A percentile compares a stretch with the other conserved stretches of the same genome.
phyloP scores from a whole-genome alignment of 768 basidiomycete genomes.

The Trametes cubensis region DNA sequence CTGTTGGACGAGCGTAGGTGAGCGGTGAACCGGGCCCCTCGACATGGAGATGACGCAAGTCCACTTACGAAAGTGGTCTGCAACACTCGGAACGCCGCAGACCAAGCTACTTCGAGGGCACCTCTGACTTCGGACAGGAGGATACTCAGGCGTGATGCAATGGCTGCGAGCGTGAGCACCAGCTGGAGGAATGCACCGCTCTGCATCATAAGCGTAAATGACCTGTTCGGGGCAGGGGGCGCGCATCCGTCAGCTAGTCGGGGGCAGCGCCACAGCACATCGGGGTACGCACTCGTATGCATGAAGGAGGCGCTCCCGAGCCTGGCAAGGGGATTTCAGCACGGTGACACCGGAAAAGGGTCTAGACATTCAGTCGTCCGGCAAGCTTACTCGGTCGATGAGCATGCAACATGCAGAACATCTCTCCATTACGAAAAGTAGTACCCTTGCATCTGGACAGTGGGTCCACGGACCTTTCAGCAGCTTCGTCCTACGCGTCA shows the following conservation, averaged over 20 bases:
- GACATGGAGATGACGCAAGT: neutral
- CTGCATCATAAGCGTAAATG: constrained; percentile 65
- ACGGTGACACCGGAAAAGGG: neutral
- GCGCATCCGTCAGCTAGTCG: neutral
- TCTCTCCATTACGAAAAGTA: constrained; percentile 41
- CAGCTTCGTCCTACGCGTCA: constrained; percentile 46
- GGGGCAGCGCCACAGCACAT: neutral
- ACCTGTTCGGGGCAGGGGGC: constrained; percentile 40
- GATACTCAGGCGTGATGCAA: constrained; percentile 57
- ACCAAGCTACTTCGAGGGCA: constrained; percentile 36
- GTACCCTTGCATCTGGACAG: constrained; percentile 45
- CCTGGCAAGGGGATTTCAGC: constrained; percentile 38
- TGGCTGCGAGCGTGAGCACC: constrained; percentile 61
- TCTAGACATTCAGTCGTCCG: neutral
- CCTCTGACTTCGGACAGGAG: constrained; percentile 50
- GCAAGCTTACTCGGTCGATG: constrained; percentile 48
- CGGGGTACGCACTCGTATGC: constrained; percentile 53
- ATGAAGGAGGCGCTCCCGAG: constrained; percentile 45
- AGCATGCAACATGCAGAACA: constrained; percentile 42
- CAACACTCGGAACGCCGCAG: constrained; percentile 35
- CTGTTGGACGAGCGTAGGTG: neutral
- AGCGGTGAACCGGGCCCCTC: neutral
- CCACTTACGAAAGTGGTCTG: constrained; percentile 38
- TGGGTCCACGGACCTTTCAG: constrained; percentile 68
- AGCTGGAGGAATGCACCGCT: constrained; percentile 74